Evolutionary conservation across 331 rosid species (phyloP), one percentile per base, ranked within the genome.

Genomic region (Cydonia oblonga): DNA sequence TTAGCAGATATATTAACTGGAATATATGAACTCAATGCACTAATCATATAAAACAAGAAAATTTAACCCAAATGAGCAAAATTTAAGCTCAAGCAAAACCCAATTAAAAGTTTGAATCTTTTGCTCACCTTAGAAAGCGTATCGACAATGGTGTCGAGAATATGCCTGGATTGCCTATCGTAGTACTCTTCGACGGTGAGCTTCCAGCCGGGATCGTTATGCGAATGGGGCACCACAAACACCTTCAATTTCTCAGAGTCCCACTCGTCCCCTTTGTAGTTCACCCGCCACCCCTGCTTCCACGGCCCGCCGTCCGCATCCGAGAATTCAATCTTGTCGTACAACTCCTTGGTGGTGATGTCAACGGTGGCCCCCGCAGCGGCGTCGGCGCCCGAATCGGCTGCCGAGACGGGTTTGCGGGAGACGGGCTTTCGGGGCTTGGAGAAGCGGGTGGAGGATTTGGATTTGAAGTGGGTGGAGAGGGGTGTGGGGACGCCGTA

Each of bases 151-250:
- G 97, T 91, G 77, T 95, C 90, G 51, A 95, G 96, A 70, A 95
- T 95, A 73, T 80, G 96, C 64, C 91, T 77, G 44, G 99, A 81
- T 78, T 95, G 97, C 38, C 83, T 75, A 66, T 88, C 96, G 79
- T 91, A 95, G 79, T 95, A 95, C 82, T 95, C 93, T 33, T 89
- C 96, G 22, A 95, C 97, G 4, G 99, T 95, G 69, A 89, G 89
- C 81, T 87, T 91, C 99, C 99, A 95, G 32, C 99, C 99, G 8
- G 99, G 99, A 81, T 95, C 99, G 78, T 95, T 95, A 67, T 95
- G 99, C 20, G 99, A 95, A 80, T 95, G 99, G 5, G 99, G 99
- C 73, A 91, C 99, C 68, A 95, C 96, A 42, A 89, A 70, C 24
- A 95, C 80, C 87, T 95, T 95, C 85, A 95, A 73, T 81, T 85